Evolutionary conservation across 441 rosid species (phyloP), one percentile per base, ranked within the genome.

Genomic region (Gossypium davidsonii): DNA sequence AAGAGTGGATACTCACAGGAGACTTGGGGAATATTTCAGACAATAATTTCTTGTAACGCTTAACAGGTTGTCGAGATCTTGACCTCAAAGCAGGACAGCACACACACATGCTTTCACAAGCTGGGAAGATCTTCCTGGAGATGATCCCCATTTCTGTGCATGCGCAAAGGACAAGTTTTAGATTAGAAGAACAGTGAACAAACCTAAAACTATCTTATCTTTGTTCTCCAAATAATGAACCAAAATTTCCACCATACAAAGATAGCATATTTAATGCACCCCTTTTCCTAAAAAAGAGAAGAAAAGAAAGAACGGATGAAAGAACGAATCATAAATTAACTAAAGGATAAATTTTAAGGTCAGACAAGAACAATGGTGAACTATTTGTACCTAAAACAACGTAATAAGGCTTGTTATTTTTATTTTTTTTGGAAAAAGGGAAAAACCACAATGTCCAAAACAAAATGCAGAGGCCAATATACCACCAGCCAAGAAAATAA

Each of bases 21-120:
- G 93, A 84, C 81, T 89, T 96, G 14, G 97, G 97, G 82, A 93
- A 96, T 85, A 96, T 90, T 77, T 96, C 98, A 0, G 91, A 82
- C 51, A 96, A 96, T 77, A 96, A 78, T 64, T 93, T 96, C 84
- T 91, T 96, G 84, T 96, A 96, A 63, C 99, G 92, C 83, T 96
- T 93, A 15, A 93, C 99, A 0, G 99, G 99, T 80, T 96, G 98
- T 48, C 97, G 89, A 79, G 99, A 96, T 86, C 98, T 90, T 21
- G 99, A 87, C 85, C 97, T 89, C 85, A 96, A 84, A 76, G 99
- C 97, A 76, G 99, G 99, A 83, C 98, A 96, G 78, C 99, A 96
- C 5, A 96, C 88, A 74, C 98, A 96, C 93, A 96, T 91, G 85
- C 86, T 91, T 86, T 83, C 99, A 70, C 99, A 96, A 26, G 98